Conservation (phyloP, 345 rosid species). For the Sonneratia alba region DNA sequence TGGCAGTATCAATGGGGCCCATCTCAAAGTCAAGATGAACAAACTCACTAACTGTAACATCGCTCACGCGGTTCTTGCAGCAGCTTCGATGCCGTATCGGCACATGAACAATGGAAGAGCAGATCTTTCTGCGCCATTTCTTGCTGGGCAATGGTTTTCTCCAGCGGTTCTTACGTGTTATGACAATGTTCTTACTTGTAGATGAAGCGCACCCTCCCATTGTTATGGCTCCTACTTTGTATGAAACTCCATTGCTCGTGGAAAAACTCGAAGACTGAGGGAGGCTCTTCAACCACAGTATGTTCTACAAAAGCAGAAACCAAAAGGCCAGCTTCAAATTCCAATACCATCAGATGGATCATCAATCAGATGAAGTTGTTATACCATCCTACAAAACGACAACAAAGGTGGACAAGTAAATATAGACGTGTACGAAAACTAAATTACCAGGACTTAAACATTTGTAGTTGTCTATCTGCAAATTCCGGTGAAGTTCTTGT, state of each 20-base stretch:
- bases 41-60: conserved; percentile 38
- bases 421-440: neutral
- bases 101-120: conserved; percentile 26
- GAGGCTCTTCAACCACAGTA: neutral
- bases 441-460: neutral
- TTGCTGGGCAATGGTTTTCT: conserved; percentile 14
- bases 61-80: conserved; percentile 31
- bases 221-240: conserved; percentile 12
- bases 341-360: neutral
- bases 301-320: too few relatives aligned
- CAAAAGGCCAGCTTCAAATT: too few relatives aligned
- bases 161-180: conserved; percentile 17
- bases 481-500: neutral
- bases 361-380: neutral
- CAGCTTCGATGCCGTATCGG: conserved; percentile 33
- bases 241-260: neutral
- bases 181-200: conserved; percentile 12
- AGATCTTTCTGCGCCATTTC: conserved; percentile 36
- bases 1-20: conserved; percentile 33
- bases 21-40: conserved; percentile 50
- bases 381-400: neutral
- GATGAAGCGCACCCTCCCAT: conserved; percentile 80
- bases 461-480: neutral
- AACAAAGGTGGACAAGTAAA: too few relatives aligned
- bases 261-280: neutral